phyloP scores from a whole-genome alignment of 176 grass and related monocot species.

The Cymbopogon citratus region DNA sequence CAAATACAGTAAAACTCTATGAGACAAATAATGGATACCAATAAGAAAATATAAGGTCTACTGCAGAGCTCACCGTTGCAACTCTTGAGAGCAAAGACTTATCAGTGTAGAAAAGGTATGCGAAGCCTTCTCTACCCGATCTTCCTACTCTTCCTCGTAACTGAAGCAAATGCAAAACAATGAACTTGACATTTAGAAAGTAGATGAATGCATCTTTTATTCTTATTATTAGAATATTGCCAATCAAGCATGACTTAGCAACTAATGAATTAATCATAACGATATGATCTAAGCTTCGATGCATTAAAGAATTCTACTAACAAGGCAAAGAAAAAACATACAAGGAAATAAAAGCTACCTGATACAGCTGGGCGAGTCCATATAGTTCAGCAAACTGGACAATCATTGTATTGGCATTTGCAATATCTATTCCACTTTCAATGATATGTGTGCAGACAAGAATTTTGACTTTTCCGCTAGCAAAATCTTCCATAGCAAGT shows the following conservation, averaged over 20 bases:
- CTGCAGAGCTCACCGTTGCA: conserved; percentile 49
- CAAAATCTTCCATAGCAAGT: conserved; percentile 79
- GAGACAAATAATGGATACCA: conserved; percentile 15
- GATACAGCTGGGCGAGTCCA: conserved; percentile 90
- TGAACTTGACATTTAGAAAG: conserved; percentile 15
- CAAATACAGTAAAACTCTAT: neutral
- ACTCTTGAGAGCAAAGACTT: conserved; percentile 76
- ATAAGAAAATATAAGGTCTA: conserved; percentile 3
- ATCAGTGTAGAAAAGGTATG: conserved; percentile 85
- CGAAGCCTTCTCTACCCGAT: conserved; percentile 78
- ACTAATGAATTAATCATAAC: neutral
- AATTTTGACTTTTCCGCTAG: conserved; percentile 63
- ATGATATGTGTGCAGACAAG: conserved; percentile 94
- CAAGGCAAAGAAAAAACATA: neutral
- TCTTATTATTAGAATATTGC: neutral
- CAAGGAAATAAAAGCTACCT: conserved; percentile 52
- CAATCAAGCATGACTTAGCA: neutral
- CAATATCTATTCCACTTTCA: conserved; percentile 96
- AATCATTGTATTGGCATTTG: conserved; percentile 89
- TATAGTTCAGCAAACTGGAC: conserved; percentile 82
- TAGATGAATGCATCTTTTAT: neutral
- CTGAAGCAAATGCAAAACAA: conserved; percentile 40
- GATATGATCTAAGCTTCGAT: neutral
- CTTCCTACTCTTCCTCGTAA: conserved; percentile 91
- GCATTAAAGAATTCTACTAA: neutral